A percentile compares a stretch with the other conserved stretches of the same genome.
These are phyloP conservation scores for Penicillium longicatenatum DNA, from an alignment of 495 filamentous ascomycete species.

Conservation along the genomic window DNA sequence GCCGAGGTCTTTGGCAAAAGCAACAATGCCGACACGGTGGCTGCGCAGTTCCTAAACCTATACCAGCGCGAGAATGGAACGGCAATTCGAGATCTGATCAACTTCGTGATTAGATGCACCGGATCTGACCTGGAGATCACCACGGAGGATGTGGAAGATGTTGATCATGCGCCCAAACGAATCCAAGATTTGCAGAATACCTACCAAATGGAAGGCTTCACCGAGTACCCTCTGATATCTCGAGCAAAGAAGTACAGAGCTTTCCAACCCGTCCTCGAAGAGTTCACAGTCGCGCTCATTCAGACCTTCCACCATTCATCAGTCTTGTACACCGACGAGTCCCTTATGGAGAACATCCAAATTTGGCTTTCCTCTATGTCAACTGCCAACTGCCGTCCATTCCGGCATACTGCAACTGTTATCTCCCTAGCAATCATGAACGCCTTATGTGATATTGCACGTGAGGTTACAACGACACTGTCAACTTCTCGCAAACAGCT, in stretches of 20 bases:
- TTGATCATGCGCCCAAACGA: slow-evolving; percentile 71
- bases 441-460: slow-evolving; percentile 64
- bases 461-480: slow-evolving; percentile 63
- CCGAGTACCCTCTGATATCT: slow-evolving; percentile 92
- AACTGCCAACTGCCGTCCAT: slow-evolving; percentile 77
- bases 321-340: slow-evolving; percentile 70
- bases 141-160: slow-evolving; percentile 78
- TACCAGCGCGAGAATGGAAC: slow-evolving; percentile 68
- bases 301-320: slow-evolving; percentile 72
- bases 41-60: slow-evolving; percentile 72
- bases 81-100: slow-evolving; percentile 81
- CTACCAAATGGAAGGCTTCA: slow-evolving; percentile 74
- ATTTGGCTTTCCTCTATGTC: slow-evolving; percentile 87
- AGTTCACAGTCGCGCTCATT: slow-evolving; percentile 76
- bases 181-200: slow-evolving; percentile 79
- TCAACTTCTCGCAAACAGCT: slow-evolving; percentile 77
- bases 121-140: slow-evolving; percentile 77
- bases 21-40: slow-evolving; percentile 70
- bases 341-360: slow-evolving; percentile 80
- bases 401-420: slow-evolving; percentile 89
- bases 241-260: slow-evolving; percentile 67
- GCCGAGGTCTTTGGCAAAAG: slow-evolving; percentile 80
- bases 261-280: slow-evolving; percentile 74
- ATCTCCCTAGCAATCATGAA: slow-evolving; percentile 74
- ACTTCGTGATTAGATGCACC: slow-evolving; percentile 80